Evolutionary conservation across 305 asterid genomes (phyloP).

Genomic region (Rubia balearica): DNA sequence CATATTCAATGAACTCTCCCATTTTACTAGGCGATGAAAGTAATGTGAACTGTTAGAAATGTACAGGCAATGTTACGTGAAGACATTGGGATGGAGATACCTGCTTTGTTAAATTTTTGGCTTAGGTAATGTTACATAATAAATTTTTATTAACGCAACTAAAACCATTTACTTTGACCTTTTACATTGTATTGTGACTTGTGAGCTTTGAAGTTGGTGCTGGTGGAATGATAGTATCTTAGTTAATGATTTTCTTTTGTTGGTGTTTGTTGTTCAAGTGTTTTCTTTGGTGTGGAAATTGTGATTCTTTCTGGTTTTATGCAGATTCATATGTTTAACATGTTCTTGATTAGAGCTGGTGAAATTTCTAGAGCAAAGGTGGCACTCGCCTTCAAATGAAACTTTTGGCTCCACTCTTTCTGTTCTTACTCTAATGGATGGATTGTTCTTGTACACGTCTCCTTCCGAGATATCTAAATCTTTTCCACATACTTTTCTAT

Average conservation of each 20-base stretch:
- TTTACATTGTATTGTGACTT: neutral
- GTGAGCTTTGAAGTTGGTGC: neutral
- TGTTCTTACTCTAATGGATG: constrained; percentile 63
- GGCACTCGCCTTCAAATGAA: constrained; percentile 65
- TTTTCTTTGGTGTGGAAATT: neutral
- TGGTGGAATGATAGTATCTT: neutral
- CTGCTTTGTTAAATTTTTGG: no score
- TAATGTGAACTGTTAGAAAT: no score
- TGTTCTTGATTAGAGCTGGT: constrained; percentile 48
- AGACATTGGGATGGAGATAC: no score
- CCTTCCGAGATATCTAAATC: constrained; percentile 33
- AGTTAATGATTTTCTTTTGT: neutral
- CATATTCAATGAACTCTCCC: no score
- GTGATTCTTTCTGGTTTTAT: neutral
- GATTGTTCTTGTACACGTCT: constrained; percentile 66
- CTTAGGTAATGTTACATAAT: no score
- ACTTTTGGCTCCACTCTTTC: constrained; percentile 54
- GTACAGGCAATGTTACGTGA: no score
- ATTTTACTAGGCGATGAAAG: no score
- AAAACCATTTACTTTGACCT: no score
- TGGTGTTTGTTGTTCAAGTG: neutral
- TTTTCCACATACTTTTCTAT: constrained; percentile 13
- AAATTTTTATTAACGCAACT: no score
- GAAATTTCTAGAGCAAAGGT: constrained; percentile 76
- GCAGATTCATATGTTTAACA: neutral